Percentiles rank a stretch among this genome's conserved stretches.
Conservation (phyloP, 768 basidiomycete genomes). For the Suillus bovinus region DNA sequence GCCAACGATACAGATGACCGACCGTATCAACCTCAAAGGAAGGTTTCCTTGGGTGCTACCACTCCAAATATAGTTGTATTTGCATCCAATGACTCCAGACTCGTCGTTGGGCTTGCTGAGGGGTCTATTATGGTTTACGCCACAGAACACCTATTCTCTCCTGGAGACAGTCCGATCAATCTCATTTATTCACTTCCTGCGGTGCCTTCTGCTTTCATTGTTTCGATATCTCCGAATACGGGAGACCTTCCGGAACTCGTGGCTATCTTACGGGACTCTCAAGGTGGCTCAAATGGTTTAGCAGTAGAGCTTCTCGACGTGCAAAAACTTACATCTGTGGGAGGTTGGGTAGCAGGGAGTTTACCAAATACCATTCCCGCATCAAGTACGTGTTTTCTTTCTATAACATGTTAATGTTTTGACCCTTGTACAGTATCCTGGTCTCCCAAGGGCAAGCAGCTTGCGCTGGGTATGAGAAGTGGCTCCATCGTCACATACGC, state of each 20-base stretch:
- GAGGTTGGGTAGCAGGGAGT: constrained; percentile 57
- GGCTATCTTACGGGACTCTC: constrained; percentile 53
- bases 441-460: constrained; percentile 86
- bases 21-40: constrained; percentile 54
- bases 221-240: constrained; percentile 67
- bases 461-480: constrained; percentile 69
- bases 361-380: constrained; percentile 53
- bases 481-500: constrained; percentile 74
- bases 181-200: constrained; percentile 52
- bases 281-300: constrained; percentile 36
- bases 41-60: constrained; percentile 42
- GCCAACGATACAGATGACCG: constrained; percentile 40
- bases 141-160: constrained; percentile 49
- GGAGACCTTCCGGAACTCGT: constrained; percentile 56
- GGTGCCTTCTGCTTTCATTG: constrained; percentile 43
- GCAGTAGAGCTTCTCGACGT: constrained; percentile 62
- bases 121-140: constrained; percentile 66
- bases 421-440: constrained; percentile 58
- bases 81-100: constrained; percentile 56
- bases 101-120: constrained; percentile 58
- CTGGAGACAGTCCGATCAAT: constrained; percentile 40
- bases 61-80: constrained; percentile 58
- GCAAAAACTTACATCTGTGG: constrained; percentile 42
- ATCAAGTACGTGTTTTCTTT: constrained; percentile 48
- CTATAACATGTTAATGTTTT: constrained; percentile 9